Evolutionary conservation across 1,284 basidiomycete genomes (phyloP).

Genomic region (Prillingera fragicola): DNA sequence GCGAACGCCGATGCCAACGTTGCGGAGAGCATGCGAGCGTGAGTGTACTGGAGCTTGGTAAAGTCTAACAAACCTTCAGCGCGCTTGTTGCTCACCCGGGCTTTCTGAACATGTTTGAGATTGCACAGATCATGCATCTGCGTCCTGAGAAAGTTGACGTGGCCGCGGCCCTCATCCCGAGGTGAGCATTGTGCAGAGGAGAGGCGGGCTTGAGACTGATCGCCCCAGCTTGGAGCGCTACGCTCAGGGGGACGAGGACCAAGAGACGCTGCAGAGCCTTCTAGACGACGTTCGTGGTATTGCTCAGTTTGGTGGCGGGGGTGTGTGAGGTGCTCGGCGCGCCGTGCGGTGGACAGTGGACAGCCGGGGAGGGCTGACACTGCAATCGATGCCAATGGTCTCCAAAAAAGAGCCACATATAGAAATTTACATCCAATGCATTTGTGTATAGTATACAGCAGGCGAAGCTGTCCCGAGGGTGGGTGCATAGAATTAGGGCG

Average conservation of each 20-base stretch:
- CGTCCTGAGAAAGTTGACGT: constrained; percentile 39
- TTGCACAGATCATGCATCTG: constrained; percentile 44
- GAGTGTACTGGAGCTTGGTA: constrained; percentile 21
- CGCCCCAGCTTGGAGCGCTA: constrained; percentile 37
- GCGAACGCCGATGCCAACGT: constrained; percentile 27
- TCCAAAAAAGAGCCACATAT: background rate
- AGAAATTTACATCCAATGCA: too few relatives aligned
- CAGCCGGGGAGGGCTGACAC: too few relatives aligned
- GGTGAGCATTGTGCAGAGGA: constrained; percentile 21
- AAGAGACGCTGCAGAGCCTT: constrained; percentile 28
- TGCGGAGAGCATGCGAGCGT: constrained; percentile 39
- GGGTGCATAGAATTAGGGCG: too few relatives aligned
- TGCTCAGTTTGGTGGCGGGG: constrained; percentile 26
- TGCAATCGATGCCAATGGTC: background rate
- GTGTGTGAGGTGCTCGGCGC: too few relatives aligned
- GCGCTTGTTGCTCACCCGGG: constrained; percentile 26
- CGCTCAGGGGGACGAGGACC: constrained; percentile 30
- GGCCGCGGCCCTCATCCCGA: constrained; percentile 42
- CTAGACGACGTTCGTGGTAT: constrained; percentile 36
- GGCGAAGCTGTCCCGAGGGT: background rate
- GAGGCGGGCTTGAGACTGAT: background rate
- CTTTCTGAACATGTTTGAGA: constrained; percentile 45
- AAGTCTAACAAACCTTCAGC: constrained; percentile 6
- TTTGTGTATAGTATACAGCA: background rate
- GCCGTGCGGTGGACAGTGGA: too few relatives aligned